Percentiles rank a stretch among this genome's conserved stretches.
These are phyloP conservation scores for Lepidium campestre DNA, from an alignment of 441 rosid species.

Conservation along the genomic window DNA sequence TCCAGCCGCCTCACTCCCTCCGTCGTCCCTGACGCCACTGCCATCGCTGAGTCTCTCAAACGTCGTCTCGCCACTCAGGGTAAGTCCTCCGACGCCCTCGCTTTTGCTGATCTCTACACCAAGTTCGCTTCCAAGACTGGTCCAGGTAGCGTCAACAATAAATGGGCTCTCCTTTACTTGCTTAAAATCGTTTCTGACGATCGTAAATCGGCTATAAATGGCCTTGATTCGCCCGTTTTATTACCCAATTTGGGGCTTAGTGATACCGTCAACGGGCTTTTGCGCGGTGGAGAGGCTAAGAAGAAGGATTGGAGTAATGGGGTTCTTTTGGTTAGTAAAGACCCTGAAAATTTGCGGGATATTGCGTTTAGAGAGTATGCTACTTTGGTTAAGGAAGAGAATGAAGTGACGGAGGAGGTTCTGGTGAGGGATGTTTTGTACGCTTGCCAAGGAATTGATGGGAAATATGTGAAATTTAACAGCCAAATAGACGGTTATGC, in stretches of 20 bases:
- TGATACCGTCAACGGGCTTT: constrained; percentile 27
- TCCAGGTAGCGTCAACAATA: constrained; percentile 76
- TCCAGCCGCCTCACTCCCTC: constrained; percentile 83
- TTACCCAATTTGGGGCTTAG: constrained; percentile 52
- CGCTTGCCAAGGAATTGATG: constrained; percentile 90
- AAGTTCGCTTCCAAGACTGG: constrained; percentile 75
- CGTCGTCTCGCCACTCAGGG: constrained; percentile 94
- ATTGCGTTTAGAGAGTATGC: constrained; percentile 72
- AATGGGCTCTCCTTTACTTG: constrained; percentile 83
- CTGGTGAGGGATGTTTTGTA: constrained; percentile 85
- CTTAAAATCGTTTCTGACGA: constrained; percentile 77
- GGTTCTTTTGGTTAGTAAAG: constrained; percentile 60
- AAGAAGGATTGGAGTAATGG: constrained; percentile 64
- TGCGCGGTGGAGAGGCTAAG: constrained; percentile 30
- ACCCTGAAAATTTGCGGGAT: constrained; percentile 73
- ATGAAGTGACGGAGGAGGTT: constrained; percentile 79
- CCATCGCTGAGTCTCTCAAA: constrained; percentile 84
- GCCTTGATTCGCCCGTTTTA: constrained; percentile 37
- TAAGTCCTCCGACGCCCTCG: constrained; percentile 81
- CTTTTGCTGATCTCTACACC: constrained; percentile 72
- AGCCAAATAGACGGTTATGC: constrained; percentile 61
- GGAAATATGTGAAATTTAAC: constrained; percentile 68
- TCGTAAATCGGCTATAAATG: constrained; percentile 33
- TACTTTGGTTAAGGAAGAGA: constrained; percentile 69
- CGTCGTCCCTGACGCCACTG: constrained; percentile 62